Conservation (phyloP, 768 basidiomycete species). For the Porphyrellus cyaneotinctus region DNA sequence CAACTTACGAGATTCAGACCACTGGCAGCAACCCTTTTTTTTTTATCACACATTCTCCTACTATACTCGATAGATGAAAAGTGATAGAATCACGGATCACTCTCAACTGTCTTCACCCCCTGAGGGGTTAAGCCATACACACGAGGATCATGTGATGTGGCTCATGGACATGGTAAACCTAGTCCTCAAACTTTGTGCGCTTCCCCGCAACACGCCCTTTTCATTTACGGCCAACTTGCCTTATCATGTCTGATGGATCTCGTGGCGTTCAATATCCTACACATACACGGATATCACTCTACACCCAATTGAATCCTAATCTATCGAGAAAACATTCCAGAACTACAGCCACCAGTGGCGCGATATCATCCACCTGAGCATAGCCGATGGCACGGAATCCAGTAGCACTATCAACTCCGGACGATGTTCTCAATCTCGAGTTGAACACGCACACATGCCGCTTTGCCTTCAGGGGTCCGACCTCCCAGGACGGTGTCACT, state of each 20-base stretch:
- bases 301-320: conserved; percentile 9
- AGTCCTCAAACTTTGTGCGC: conserved; percentile 15
- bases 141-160: conserved; percentile 19
- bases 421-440: conserved; percentile 65
- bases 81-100: conserved; percentile 16
- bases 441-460: conserved; percentile 60
- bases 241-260: conserved; percentile 5
- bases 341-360: conserved; percentile 16
- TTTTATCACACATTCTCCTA: conserved; percentile 13
- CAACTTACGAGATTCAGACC: conserved; percentile 10
- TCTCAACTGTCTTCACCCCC: conserved; percentile 7
- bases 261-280: conserved; percentile 7
- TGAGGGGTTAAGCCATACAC: conserved; percentile 14
- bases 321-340: conserved; percentile 1
- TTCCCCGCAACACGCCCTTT: conserved; percentile 28
- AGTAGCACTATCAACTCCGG: conserved; percentile 21
- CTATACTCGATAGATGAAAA: conserved; percentile 7
- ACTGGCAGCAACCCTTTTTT: conserved; percentile 1
- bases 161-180: conserved; percentile 10
- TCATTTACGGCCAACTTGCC: conserved; percentile 20
- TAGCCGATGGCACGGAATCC: conserved; percentile 5
- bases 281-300: conserved; percentile 12
- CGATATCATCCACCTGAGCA: background rate
- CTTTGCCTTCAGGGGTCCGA: conserved; percentile 52
- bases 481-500: conserved; percentile 50